These are phyloP conservation scores for Ceratobasidium sp. DNA, from an alignment of 1,284 basidiomycete species.

Conservation along the genomic window DNA sequence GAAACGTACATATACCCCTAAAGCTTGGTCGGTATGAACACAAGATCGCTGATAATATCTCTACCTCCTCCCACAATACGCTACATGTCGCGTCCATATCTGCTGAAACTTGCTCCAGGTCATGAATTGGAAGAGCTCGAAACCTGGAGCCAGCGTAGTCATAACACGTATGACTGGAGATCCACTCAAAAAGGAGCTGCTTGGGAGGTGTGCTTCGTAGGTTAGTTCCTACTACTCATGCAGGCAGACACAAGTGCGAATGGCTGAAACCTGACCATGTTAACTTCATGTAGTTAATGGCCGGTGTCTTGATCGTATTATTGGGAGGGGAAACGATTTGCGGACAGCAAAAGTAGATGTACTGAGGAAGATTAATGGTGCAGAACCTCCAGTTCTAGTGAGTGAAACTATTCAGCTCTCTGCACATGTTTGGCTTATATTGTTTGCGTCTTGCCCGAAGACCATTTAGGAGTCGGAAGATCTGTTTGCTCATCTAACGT, in stretches of 20 bases:
- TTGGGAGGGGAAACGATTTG: not conserved
- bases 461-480: too few relatives aligned
- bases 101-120: not conserved
- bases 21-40: too few relatives aligned
- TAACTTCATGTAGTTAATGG: too few relatives aligned
- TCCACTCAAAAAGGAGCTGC: not conserved
- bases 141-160: constrained; percentile 1
- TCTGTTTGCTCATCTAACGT: too few relatives aligned
- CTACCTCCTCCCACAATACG: too few relatives aligned
- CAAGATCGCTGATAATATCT: too few relatives aligned
- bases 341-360: not conserved
- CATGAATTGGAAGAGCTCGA: constrained; percentile 12
- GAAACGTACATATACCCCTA: too few relatives aligned
- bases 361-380: not conserved
- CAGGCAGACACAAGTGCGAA: too few relatives aligned
- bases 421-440: too few relatives aligned
- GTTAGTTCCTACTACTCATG: not conserved
- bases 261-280: too few relatives aligned
- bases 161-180: not conserved
- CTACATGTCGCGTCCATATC: not conserved
- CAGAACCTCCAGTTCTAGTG: not conserved
- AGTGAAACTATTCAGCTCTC: not conserved
- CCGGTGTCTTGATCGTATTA: not conserved
- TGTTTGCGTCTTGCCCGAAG: too few relatives aligned
- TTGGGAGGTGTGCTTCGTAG: not conserved